Conservation (phyloP, 176 grass and related monocot species). For the Olyra latifolia region DNA sequence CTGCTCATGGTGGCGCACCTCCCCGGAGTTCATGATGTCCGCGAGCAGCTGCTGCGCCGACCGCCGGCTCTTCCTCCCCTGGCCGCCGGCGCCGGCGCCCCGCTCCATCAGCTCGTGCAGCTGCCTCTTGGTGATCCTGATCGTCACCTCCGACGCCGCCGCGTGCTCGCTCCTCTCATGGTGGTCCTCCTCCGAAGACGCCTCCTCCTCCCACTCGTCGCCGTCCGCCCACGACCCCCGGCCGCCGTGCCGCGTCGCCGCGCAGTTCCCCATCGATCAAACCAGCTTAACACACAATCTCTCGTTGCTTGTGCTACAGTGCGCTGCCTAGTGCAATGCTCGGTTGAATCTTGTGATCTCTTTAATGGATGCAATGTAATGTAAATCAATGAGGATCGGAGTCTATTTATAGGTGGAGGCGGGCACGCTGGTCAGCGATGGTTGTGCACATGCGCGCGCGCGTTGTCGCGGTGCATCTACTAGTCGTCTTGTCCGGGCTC, state of each 20-base stretch:
- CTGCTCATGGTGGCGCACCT: constrained; percentile 40
- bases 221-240: constrained; percentile 56
- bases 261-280: constrained; percentile 52
- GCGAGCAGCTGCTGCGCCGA: constrained; percentile 48
- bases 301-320: not conserved
- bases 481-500: not conserved
- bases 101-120: constrained; percentile 59
- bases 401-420: constrained; percentile 16
- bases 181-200: not conserved
- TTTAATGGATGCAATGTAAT: constrained; percentile 27
- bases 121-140: constrained; percentile 67
- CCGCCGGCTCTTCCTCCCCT: not conserved
- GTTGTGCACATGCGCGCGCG: not conserved
- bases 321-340: too few species aligned
- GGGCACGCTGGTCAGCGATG: not conserved
- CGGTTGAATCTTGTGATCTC: too few species aligned
- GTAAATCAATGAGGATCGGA: not conserved
- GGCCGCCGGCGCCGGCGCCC: not conserved
- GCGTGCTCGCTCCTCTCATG: not conserved
- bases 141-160: constrained; percentile 50
- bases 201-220: constrained; percentile 45
- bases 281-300: too few species aligned
- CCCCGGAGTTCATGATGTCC: constrained; percentile 61
- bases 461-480: not conserved
- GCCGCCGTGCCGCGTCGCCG: constrained; percentile 24